Evolutionary conservation across 1,284 basidiomycete genomes (phyloP), one percentile per base, ranked within the genome.

Genomic region (Irpex sp.): DNA sequence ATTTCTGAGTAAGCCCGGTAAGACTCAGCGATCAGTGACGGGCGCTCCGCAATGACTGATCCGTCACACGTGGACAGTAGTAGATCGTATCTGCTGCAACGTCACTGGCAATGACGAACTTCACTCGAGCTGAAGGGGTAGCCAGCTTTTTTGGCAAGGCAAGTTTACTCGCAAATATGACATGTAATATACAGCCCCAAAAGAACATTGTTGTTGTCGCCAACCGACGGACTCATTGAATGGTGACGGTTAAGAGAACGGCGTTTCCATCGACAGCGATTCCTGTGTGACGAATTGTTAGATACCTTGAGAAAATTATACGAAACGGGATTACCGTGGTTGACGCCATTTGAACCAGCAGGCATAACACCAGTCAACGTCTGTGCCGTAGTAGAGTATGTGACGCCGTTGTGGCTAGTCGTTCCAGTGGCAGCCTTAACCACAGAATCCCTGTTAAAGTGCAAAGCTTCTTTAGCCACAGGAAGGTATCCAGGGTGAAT

Each of bases 351-450:
- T 14, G 67, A 65, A 1, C 77, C 77, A 1, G 72, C 61, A 0
- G 72, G 66, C 65, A 77, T 71, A 53, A 77, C 66, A 6, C 75
- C 76, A 10, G 66, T 67, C 7, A 77, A 68, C 51, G 75, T 75
- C 66, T 75, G 56, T 1, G 77, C 77, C 2, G 70, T 70, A 0
- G 84, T 84, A 10, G 62, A 66, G 64, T 87, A 88, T 4, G 65
- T 74, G 12, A 83, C 71, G 10, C 78, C 81, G 0, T 66, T 68
- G 56, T 75, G 80, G 57, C 62, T 69, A 2, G 71, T 80, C 18
- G 60, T 64, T 1, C 80, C 82, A 2, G 76, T 61, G 12, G 82
- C 81, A 35, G 60, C 64, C 1, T 71, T 63, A 9, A 79, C 80
- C 8, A 87, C 69, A 28, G 53, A 61, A 60, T 85, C 69, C 12